phyloP scores from a whole-genome alignment of 352 stramenopile genomes.

The Pythium dissotocum region DNA sequence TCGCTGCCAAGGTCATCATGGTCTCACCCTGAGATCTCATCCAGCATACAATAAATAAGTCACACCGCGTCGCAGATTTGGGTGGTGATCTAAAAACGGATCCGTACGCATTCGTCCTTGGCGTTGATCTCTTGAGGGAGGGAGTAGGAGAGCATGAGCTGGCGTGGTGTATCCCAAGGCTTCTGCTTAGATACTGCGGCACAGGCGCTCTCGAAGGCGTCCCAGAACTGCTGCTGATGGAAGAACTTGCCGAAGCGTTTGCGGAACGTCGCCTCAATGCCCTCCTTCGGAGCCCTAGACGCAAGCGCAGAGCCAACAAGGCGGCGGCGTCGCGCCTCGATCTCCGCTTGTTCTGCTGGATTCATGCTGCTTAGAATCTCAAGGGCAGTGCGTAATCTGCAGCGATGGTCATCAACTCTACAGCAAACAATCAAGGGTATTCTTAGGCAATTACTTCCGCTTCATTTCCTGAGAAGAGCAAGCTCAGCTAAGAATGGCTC shows the following conservation, averaged over 20 bases:
- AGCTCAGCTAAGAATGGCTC: no score
- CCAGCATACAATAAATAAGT: constrained; percentile 1
- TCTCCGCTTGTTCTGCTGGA: constrained; percentile 31
- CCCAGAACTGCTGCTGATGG: constrained; percentile 47
- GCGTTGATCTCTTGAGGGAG: constrained; percentile 66
- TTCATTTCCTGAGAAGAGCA: no score
- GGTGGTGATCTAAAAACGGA: not conserved
- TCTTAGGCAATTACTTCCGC: no score
- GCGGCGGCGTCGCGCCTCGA: constrained; percentile 37
- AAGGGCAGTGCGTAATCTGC: no score
- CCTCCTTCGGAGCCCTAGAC: constrained; percentile 38
- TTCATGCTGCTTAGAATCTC: constrained; percentile 5
- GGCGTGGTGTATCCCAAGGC: constrained; percentile 41
- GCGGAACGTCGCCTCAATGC: constrained; percentile 56
- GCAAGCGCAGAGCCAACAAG: constrained; percentile 47
- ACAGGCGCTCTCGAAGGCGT: constrained; percentile 54
- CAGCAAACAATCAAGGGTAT: no score
- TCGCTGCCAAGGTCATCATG: constrained; percentile 65
- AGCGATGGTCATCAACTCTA: no score
- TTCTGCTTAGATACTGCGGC: constrained; percentile 30
- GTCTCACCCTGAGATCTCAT: constrained; percentile 51
- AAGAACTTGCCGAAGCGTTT: constrained; percentile 45
- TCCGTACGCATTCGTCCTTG: constrained; percentile 46
- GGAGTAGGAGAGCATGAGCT: constrained; percentile 63
- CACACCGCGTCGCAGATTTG: constrained; percentile 24